Percentiles rank a stretch among this genome's conserved stretches.
These are phyloP conservation scores for Kuraishia piskuri DNA, from an alignment of 805 yeast genomes.

Conservation along the genomic window DNA sequence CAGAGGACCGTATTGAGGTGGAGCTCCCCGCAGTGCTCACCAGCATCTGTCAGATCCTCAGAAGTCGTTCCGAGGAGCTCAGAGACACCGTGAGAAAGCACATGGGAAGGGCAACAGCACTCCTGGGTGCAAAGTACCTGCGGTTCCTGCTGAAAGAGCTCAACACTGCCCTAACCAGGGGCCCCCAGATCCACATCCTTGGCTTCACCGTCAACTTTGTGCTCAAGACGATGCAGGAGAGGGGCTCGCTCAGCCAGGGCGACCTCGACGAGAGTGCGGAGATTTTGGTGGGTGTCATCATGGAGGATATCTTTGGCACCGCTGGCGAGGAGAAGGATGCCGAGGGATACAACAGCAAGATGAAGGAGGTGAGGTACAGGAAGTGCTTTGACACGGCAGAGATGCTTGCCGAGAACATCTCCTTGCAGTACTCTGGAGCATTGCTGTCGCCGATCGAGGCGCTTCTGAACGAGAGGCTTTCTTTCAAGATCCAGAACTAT, in stretches of 20 bases:
- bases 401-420: slow-evolving; percentile 56
- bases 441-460: slow-evolving; percentile 64
- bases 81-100: slow-evolving; percentile 81
- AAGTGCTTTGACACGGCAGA: slow-evolving; percentile 87
- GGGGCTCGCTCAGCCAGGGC: slow-evolving; percentile 40
- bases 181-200: slow-evolving; percentile 89
- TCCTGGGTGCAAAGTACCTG: slow-evolving; percentile 68
- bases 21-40: slow-evolving; percentile 80
- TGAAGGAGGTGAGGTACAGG: slow-evolving; percentile 85
- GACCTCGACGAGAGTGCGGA: slow-evolving; percentile 62
- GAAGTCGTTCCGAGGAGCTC: slow-evolving; percentile 78
- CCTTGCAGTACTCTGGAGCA: slow-evolving; percentile 44
- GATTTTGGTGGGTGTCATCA: slow-evolving; percentile 58
- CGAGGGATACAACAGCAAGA: slow-evolving; percentile 76
- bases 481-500: slow-evolving; percentile 61
- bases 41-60: slow-evolving; percentile 77
- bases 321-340: slow-evolving; percentile 94
- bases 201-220: slow-evolving; percentile 80
- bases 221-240: slow-evolving; percentile 40
- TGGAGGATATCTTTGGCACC: slow-evolving; percentile 90
- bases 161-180: slow-evolving; percentile 69
- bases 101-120: slow-evolving; percentile 51
- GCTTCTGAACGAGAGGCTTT: slow-evolving; percentile 54
- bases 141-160: slow-evolving; percentile 72
- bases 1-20: slow-evolving; percentile 42